Evolutionary conservation across 805 yeast genomes (phyloP).

Genomic region (Cyberlindnera veronae): DNA sequence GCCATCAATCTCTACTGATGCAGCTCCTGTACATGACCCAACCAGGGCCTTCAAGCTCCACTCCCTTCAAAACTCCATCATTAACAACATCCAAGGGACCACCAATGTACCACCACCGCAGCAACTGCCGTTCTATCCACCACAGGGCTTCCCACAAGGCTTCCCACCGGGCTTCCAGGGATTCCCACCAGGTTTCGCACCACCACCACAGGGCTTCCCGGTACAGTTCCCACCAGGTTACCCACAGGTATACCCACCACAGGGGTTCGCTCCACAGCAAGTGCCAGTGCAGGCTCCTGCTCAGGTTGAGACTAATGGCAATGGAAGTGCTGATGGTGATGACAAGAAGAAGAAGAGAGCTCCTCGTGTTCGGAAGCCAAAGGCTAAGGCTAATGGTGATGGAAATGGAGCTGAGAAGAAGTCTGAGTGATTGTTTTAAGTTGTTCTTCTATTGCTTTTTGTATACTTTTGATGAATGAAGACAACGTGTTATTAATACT

Average conservation of each 20-base stretch:
- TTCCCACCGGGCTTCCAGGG: slow-evolving; percentile 14
- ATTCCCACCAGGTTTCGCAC: slow-evolving; percentile 6
- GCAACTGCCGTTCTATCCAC: slow-evolving; percentile 12
- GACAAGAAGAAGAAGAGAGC: slow-evolving; percentile 2
- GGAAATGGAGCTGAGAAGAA: too few relatives aligned
- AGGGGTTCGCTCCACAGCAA: background rate
- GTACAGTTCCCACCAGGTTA: background rate
- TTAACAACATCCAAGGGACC: slow-evolving; percentile 26
- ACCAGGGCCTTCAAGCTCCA: slow-evolving; percentile 29
- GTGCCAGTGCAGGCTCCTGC: background rate
- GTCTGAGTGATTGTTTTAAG: background rate
- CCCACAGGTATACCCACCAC: slow-evolving; percentile 14
- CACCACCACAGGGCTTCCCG: slow-evolving; percentile 25
- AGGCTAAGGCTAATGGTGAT: background rate
- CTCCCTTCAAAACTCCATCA: slow-evolving; percentile 15
- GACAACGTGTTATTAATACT: slow-evolving; percentile 25
- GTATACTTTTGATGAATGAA: background rate
- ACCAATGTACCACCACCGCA: slow-evolving; percentile 11
- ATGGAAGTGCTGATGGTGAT: background rate
- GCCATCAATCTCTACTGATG: slow-evolving; percentile 17
- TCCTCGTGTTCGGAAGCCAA: slow-evolving; percentile 12
- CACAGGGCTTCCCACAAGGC: slow-evolving; percentile 16
- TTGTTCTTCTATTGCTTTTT: too few relatives aligned
- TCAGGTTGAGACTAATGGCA: background rate
- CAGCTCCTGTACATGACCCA: slow-evolving; percentile 15